Evolutionary conservation across 2,329 filamentous ascomycete species (phyloP).

Genomic region (Colletotrichum horii): DNA sequence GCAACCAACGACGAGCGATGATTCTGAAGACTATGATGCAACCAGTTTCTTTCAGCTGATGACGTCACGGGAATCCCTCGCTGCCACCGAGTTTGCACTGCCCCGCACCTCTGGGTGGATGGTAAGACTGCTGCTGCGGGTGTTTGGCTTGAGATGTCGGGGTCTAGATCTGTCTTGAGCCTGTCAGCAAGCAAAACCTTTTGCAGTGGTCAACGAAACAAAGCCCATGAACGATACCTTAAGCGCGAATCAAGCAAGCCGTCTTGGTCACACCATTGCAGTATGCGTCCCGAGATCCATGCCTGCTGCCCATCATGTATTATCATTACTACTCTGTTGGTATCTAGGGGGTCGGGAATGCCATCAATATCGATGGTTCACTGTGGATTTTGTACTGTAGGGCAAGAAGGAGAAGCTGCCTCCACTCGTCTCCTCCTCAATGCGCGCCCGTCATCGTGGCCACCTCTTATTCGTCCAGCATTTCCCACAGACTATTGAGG

Average conservation of each 20-base stretch:
- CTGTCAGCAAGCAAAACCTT: too few species aligned
- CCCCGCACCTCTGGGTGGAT: neutral
- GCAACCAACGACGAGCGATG: neutral
- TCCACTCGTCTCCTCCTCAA: too few species aligned
- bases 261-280: neutral
- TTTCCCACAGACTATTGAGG: neutral
- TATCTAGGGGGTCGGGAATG: neutral
- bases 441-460: neutral
- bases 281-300: neutral
- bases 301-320: neutral
- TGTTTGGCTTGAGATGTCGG: neutral
- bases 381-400: neutral
- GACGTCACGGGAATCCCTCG: neutral
- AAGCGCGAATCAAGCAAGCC: too few species aligned
- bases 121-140: neutral
- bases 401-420: neutral
- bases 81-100: neutral
- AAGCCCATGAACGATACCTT: too few species aligned
- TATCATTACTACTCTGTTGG: neutral
- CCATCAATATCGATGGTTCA: neutral
- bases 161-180: too few species aligned
- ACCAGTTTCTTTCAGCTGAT: neutral
- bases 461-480: neutral
- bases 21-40: neutral
- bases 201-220: too few species aligned